phyloP scores from a whole-genome alignment of 805 yeast species.

The Yarrowia keelungensis region DNA sequence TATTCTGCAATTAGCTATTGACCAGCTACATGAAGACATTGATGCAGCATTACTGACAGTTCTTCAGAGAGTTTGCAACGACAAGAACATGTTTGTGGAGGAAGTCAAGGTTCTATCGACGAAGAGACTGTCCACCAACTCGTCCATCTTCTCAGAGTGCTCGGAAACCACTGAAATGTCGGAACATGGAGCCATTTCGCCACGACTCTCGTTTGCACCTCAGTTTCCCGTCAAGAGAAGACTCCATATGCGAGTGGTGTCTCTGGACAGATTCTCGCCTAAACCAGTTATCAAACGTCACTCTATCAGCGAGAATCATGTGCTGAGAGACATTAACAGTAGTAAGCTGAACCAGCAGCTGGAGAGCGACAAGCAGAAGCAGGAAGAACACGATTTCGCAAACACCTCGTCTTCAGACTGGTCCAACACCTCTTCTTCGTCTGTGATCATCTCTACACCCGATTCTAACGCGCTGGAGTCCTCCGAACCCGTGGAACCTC shows the following conservation, averaged over 20 bases:
- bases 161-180: conserved; percentile 26
- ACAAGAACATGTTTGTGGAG: conserved; percentile 22
- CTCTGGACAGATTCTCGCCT: conserved; percentile 32
- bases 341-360: conserved; percentile 23
- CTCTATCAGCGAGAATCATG: conserved; percentile 12
- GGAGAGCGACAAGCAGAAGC: neutral
- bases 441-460: conserved; percentile 12
- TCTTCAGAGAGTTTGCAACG: conserved; percentile 12
- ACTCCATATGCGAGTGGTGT: conserved; percentile 26
- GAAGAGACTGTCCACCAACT: conserved; percentile 22
- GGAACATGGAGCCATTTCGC: conserved; percentile 15
- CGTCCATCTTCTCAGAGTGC: conserved; percentile 31
- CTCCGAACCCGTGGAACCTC: conserved; percentile 14
- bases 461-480: conserved; percentile 18
- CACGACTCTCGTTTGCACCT: neutral
- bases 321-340: conserved; percentile 6
- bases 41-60: conserved; percentile 16
- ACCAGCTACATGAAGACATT: conserved; percentile 16
- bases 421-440: conserved; percentile 28
- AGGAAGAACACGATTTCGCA: conserved; percentile 12
- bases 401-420: conserved; percentile 26
- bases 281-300: conserved; percentile 34
- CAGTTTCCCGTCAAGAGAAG: conserved; percentile 28
- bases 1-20: conserved; percentile 35
- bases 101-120: conserved; percentile 11